Evolutionary conservation across 495 filamentous ascomycete species (phyloP).

Genomic region (Penicillium longicatenatum): DNA sequence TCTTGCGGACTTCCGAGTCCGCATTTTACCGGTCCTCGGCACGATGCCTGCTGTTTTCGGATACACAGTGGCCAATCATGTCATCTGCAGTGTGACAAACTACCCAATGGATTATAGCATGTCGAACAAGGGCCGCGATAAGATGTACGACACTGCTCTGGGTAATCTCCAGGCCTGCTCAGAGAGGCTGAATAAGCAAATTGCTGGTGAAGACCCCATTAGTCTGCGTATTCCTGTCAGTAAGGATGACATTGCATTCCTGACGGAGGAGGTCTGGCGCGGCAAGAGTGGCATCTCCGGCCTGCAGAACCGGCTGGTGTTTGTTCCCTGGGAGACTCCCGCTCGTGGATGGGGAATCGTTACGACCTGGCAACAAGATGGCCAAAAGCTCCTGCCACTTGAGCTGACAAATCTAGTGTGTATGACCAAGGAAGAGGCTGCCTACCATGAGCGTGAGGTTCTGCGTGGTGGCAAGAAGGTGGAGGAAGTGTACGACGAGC

Average conservation of each 20-base stretch:
- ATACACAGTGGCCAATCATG: slow-evolving; percentile 84
- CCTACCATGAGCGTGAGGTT: slow-evolving; percentile 76
- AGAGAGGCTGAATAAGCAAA: slow-evolving; percentile 66
- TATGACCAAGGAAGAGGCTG: slow-evolving; percentile 96
- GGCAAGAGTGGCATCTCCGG: slow-evolving; percentile 84
- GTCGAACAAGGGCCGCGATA: slow-evolving; percentile 75
- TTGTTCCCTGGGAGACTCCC: slow-evolving; percentile 74
- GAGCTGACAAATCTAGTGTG: slow-evolving; percentile 75
- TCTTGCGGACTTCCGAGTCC: slow-evolving; percentile 86
- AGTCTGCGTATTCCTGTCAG: slow-evolving; percentile 80
- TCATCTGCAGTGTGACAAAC: slow-evolving; percentile 80
- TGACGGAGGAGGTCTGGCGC: slow-evolving; percentile 86
- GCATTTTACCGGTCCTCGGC: slow-evolving; percentile 91
- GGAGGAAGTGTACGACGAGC: slow-evolving; percentile 71
- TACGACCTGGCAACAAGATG: slow-evolving; percentile 47
- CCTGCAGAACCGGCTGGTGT: slow-evolving; percentile 70
- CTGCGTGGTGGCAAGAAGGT: slow-evolving; percentile 66
- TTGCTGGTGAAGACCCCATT: slow-evolving; percentile 58
- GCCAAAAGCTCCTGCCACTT: slow-evolving; percentile 70
- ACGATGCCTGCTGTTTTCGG: slow-evolving; percentile 98
- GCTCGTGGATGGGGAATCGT: slow-evolving; percentile 51
- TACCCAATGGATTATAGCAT: slow-evolving; percentile 85
- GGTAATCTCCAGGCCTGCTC: slow-evolving; percentile 70
- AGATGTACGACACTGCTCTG: slow-evolving; percentile 84
- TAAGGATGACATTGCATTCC: slow-evolving; percentile 76